Evolutionary conservation across 192 early-diverging fungal genomes (phyloP).

Genomic region (Umbelopsis sp.): DNA sequence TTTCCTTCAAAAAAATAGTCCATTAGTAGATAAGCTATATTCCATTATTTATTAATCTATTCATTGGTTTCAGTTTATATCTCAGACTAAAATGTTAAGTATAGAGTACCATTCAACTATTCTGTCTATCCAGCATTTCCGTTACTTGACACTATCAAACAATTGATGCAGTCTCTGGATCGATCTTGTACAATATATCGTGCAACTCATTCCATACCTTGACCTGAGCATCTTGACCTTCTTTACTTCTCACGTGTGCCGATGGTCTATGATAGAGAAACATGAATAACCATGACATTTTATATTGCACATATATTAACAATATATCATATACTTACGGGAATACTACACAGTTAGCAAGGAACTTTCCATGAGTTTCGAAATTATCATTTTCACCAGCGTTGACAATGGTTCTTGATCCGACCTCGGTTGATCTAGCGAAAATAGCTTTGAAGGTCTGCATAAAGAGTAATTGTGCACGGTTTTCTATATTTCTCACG

Average conservation of each 20-base stretch:
- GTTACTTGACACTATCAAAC: no score
- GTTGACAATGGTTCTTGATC: neutral
- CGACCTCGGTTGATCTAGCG: neutral
- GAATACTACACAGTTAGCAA: neutral
- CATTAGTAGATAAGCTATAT: no score
- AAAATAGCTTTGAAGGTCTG: neutral
- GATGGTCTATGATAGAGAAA: neutral
- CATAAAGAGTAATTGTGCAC: no score
- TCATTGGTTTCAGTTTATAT: no score
- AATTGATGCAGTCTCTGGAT: neutral
- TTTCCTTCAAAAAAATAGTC: no score
- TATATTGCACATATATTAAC: neutral
- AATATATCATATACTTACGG: neutral
- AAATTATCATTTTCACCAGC: neutral
- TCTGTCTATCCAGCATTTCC: no score
- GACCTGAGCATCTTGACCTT: neutral
- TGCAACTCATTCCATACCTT: neutral
- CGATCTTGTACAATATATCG: neutral
- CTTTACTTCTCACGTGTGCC: neutral
- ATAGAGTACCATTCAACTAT: no score
- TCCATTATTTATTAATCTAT: no score
- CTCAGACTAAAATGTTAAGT: no score
- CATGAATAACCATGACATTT: neutral
- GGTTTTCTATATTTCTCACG: neutral
- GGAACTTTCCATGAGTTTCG: slow-evolving; percentile 5